phyloP scores from a whole-genome alignment of 1,139 yeast species.

The Debaryomyces fabryi region DNA sequence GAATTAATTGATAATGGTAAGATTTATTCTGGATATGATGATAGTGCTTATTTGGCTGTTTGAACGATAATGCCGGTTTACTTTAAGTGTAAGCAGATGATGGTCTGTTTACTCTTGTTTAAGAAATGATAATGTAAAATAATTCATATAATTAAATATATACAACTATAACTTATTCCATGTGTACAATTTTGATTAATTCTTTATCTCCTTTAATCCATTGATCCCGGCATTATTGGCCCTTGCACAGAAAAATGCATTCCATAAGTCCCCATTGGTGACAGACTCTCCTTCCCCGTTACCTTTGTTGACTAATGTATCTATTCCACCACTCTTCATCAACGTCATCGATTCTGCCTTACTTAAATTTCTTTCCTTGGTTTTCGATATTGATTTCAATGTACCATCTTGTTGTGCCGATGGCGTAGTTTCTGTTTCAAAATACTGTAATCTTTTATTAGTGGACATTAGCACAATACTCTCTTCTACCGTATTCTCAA shows the following conservation, averaged over 20 bases:
- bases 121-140: slow-evolving; percentile 1
- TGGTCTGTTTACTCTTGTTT: neutral
- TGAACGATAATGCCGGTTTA: slow-evolving; percentile 18
- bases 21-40: slow-evolving; percentile 69
- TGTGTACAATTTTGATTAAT: neutral
- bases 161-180: neutral
- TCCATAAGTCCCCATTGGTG: slow-evolving; percentile 59
- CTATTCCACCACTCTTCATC: slow-evolving; percentile 43
- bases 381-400: slow-evolving; percentile 8
- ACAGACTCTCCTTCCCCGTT: slow-evolving; percentile 59
- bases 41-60: slow-evolving; percentile 57
- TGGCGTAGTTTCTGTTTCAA: slow-evolving; percentile 16
- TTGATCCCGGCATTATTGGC: neutral
- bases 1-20: slow-evolving; percentile 65
- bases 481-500: slow-evolving; percentile 87
- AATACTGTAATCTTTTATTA: slow-evolving; percentile 48
- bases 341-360: slow-evolving; percentile 42
- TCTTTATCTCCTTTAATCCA: neutral
- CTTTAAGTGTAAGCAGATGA: neutral
- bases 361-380: slow-evolving; percentile 27
- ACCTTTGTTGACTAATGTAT: slow-evolving; percentile 42
- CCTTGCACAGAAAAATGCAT: slow-evolving; percentile 52
- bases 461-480: slow-evolving; percentile 67
- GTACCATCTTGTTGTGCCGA: neutral
- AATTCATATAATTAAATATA: neutral